Evolutionary conservation across 164 flowering plant genomes (phyloP), one percentile per base, ranked within the genome.

Genomic region (Vitis riparia): DNA sequence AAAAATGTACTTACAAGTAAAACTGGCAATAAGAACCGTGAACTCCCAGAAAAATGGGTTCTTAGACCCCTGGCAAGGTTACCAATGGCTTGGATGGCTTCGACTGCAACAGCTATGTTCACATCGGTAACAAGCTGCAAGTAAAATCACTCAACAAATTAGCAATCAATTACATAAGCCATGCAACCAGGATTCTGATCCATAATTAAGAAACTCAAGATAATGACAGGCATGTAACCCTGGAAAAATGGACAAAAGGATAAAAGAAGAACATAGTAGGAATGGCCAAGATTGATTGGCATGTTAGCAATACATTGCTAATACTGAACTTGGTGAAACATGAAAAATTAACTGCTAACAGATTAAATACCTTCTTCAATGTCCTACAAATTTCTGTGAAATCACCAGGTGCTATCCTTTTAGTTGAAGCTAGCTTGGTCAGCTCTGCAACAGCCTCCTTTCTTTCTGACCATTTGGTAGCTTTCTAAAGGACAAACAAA

Each of bases 391-490:
- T 77, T 91, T 96, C 99, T 52, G 89, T 71, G 73, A 93, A 96
- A 84, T 96, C 99, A 69, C 98, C 99, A 70, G 97, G 94, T 51
- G 98, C 94, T 63, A 96, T 96, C 76, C 73, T 89, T 75, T 88
- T 93, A 10, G 93, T 88, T 49, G 98, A 93, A 69, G 98, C 95
- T 77, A 96, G 97, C 69, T 92, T 91, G 48, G 94, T 90, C 55
- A 96, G 84, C 79, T 96, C 97, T 30, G 93, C 92, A 72, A 93
- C 98, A 67, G 97, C 98, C 62, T 93, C 98, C 78, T 91, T 96
- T 68, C 99, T 72, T 77, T 96, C 99, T 51, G 94, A 89, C 99
- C 99, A 93, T 76, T 96, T 96, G 57, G 94, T 67, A 71, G 97
- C 97, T 96, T 96, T 96, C 99, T 96, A 67, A 9, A 71, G 73